These are phyloP conservation scores for Phyllosticta citribraziliensis DNA, from an alignment of 2,329 filamentous ascomycete genomes.

Conservation along the genomic window DNA sequence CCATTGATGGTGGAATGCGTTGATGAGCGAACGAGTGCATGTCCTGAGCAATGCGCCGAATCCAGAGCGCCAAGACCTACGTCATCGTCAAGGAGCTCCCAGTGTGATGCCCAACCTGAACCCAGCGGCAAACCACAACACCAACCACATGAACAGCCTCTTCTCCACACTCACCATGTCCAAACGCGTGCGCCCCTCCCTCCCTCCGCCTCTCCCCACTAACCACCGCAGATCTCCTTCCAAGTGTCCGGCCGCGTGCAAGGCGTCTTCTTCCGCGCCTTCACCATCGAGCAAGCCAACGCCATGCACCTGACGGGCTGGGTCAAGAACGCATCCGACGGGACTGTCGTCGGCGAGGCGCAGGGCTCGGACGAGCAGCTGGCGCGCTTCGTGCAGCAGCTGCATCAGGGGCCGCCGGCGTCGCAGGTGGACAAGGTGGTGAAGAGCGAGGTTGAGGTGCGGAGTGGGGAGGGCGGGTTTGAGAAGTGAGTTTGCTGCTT, in stretches of 20 bases:
- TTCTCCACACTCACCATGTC: slow-evolving; percentile 7
- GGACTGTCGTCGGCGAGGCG: slow-evolving; percentile 62
- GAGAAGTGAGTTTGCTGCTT: slow-evolving; percentile 1
- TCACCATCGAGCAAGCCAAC: slow-evolving; percentile 31
- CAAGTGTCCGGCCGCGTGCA: slow-evolving; percentile 39
- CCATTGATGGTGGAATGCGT: neutral
- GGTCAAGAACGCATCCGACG: slow-evolving; percentile 38
- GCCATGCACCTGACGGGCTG: slow-evolving; percentile 35
- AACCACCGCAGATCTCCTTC: slow-evolving; percentile 33
- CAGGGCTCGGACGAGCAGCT: slow-evolving; percentile 62
- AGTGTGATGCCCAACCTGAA: too few relatives aligned
- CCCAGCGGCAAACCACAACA: neutral
- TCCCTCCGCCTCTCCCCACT: neutral
- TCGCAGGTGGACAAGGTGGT: slow-evolving; percentile 68
- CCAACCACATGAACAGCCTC: neutral
- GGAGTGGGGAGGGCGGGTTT: slow-evolving; percentile 61
- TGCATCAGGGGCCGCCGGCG: slow-evolving; percentile 63
- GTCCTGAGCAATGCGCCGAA: neutral
- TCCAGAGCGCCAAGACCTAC: neutral
- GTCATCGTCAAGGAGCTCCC: neutral
- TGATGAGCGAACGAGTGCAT: too few relatives aligned
- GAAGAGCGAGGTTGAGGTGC: slow-evolving; percentile 53
- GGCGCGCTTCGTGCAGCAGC: slow-evolving; percentile 59
- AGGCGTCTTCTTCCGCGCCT: slow-evolving; percentile 42
- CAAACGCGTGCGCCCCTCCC: neutral